Base-by-base conservation (phyloP, 1,139 yeast genomes). In the Geotrichum histeridarum region DNA sequence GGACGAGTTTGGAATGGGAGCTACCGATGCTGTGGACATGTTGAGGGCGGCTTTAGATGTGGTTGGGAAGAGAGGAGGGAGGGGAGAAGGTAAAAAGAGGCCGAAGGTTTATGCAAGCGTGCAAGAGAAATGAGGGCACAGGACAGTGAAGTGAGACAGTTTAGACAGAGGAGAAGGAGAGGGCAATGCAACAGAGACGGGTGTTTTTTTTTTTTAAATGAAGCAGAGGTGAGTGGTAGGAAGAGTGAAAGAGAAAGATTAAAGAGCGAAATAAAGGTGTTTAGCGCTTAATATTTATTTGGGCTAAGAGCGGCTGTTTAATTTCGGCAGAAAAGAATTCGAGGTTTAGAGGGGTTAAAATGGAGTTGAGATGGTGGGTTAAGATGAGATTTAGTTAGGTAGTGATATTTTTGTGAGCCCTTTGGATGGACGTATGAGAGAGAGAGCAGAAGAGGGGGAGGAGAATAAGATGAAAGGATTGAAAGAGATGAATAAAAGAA, bases 1-100 rank as follows among this genome's bases (percentile, higher is more conserved):
- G 32, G 39, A 12, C 9, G 32, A 14, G 8, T 9, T 44, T n/a
- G 48, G 38, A 15, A 35, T n/a, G 6, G 39, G 38, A 31, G 31
- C 48, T 31, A 33, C 32, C 4, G 48, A 44, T 8, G 22, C 31
- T 33, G 38, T 33, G 12, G 44, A 44, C 39, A 44, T 44, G 48
- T 12, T 44, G n/a, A 32, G 8, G 30, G 30, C 17, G 30, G 27
- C 27, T 22, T 22, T 22, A 22, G 27, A 22, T 22, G 27, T 22
- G 27, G 27, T 22, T 22, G 27, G 36, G 47, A 43, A 8, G 12
- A 12, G n/a, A 33, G 14, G 36, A 18, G 32, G 14, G n/a, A n/a
- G n/a, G n/a, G 47, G 15, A 9, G 27, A 43, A 43, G 37, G 27
- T 8, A 11, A 42, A 42, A 42, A 27, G 31, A 2, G 22, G 48